phyloP scores from a whole-genome alignment of 176 grass and related monocot genomes.

The Lolium perenne region DNA sequence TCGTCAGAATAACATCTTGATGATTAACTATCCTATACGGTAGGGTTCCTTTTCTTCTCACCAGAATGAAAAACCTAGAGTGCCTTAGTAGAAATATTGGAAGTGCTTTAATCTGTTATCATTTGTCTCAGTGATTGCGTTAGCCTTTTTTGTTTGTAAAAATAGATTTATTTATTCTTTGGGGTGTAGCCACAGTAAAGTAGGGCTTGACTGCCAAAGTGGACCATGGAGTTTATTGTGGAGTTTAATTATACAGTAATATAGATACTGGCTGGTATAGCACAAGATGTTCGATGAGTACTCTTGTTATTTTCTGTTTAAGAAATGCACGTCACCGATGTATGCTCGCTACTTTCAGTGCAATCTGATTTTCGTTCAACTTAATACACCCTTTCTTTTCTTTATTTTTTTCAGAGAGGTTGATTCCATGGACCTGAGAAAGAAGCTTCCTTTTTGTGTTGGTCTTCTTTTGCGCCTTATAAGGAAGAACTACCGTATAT shows the following conservation, averaged over 20 bases:
- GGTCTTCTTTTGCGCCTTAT: slow-evolving; percentile 89
- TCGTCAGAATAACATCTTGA: slow-evolving; percentile 75
- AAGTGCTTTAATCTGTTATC: neutral
- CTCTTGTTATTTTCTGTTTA: neutral
- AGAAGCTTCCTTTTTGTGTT: slow-evolving; percentile 93
- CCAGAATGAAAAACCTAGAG: slow-evolving; percentile 18
- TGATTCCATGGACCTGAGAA: slow-evolving; percentile 89
- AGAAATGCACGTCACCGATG: neutral
- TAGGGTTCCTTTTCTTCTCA: slow-evolving; percentile 33
- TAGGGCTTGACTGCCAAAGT: neutral
- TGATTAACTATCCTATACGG: slow-evolving; percentile 98
- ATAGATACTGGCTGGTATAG: neutral
- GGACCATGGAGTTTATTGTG: neutral
- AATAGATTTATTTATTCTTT: neutral
- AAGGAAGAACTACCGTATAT: slow-evolving; percentile 88
- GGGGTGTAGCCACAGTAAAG: slow-evolving; percentile 13
- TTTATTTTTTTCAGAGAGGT: slow-evolving; percentile 66
- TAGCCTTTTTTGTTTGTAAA: neutral
- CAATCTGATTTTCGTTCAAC: slow-evolving; percentile 2
- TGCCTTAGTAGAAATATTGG: neutral
- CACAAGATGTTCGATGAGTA: neutral
- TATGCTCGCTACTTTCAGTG: neutral
- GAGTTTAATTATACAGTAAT: neutral
- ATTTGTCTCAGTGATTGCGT: slow-evolving; percentile 1
- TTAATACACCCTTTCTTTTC: neutral